Evolutionary conservation across 75 land plant genomes (phyloP).

Genomic region (Ceratopteris richardii): DNA sequence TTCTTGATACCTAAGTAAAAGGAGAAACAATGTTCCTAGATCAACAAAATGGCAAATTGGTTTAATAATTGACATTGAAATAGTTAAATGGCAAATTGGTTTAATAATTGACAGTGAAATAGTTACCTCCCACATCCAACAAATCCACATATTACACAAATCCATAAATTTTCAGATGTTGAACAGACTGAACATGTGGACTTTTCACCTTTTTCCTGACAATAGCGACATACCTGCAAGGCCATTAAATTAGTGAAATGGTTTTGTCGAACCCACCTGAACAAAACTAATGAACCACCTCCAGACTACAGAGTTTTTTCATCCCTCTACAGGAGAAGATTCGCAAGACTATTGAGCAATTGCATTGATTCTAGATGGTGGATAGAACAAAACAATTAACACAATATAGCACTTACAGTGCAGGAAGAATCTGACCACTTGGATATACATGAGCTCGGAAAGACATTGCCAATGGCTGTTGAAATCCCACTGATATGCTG

Average conservation of each 20-base stretch:
- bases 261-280: too few species aligned
- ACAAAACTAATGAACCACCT: too few species aligned
- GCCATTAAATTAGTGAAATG: background rate
- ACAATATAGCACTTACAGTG: conserved; percentile 52
- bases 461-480: conserved; percentile 95
- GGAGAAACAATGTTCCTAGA: too few species aligned
- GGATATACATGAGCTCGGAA: conserved; percentile 92
- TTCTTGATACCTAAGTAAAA: conserved; percentile 79
- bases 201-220: conserved; percentile 87
- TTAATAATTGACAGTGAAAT: conserved; percentile 2
- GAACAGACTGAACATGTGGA: conserved; percentile 85
- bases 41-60: too few species aligned
- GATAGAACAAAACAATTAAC: too few species aligned
- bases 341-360: too few species aligned
- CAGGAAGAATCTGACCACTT: conserved; percentile 99
- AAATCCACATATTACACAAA: conserved; percentile 96
- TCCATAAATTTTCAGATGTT: conserved; percentile 90
- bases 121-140: conserved; percentile 97
- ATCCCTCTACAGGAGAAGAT: too few species aligned
- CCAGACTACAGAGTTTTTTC: too few species aligned
- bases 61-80: too few species aligned
- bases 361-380: too few species aligned
- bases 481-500: conserved; percentile 80
- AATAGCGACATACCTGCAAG: conserved; percentile 85
- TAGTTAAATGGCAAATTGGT: too few species aligned